Evolutionary conservation across 768 basidiomycete genomes (phyloP), one percentile per base, ranked within the genome.

Genomic region (Tulasnella sp.): DNA sequence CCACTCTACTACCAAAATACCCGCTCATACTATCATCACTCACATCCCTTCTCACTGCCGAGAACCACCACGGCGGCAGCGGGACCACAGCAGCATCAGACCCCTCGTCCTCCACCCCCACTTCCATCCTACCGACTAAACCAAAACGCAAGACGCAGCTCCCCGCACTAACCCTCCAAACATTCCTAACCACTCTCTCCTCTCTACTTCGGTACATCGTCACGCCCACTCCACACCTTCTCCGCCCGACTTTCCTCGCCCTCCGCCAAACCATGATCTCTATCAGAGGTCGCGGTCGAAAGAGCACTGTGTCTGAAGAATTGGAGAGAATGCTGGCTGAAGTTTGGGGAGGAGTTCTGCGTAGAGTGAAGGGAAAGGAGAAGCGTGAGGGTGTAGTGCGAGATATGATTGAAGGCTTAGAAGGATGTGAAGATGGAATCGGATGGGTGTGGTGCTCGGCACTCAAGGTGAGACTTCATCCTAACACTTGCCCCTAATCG

Each of bases 241-340:
- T 59, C 12, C 45, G 22, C 10, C 46, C 57, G 27, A 49, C 57
- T 9, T 59, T 30, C 29, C 22, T 25, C 48, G 4, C 43, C 8
- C 17, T 59, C 46, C 49, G 30, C 15, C 49, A 41, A 42, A 25
- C 57, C 31, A 59, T 59, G 57, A 29, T 59, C 31, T 21, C 29
- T 3, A 24, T 51, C 31, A 42, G 31, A 7, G 25, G 30, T 5
- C 31, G 44, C 83, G 85, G 2, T 90, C 87, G 87, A 56, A 68
- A 4, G 65, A 70, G 27, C 70, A 90, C 42, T 73, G 74, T 24
- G 66, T 71, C 78, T 57, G 76, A 80, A 0, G 87, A 92, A 60
- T 78, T 89, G 2, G 86, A 86, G 66, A 73, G 85, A 24, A 81
- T 85, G 1, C 77, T 87, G 9, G 85, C 89, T 0, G 91, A 96